Percentiles rank a stretch among this genome's conserved stretches.
Evolutionary conservation across 257 asterid genomes (phyloP).

Genomic region (Verbena officinalis): DNA sequence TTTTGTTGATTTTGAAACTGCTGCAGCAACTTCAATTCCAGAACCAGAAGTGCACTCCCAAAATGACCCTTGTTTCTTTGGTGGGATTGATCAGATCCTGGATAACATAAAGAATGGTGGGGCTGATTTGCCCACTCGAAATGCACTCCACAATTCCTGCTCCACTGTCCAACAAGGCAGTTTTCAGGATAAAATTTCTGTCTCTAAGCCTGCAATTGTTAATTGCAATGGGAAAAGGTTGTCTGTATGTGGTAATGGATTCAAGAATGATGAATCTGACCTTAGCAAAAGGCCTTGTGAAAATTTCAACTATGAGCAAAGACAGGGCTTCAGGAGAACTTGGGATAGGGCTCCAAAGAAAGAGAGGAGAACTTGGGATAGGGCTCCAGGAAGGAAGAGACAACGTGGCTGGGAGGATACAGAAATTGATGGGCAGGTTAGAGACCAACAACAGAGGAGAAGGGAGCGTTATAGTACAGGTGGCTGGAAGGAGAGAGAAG

Average conservation of each 20-base stretch:
- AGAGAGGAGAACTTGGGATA: conserved; percentile 62
- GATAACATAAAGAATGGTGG: conserved; percentile 60
- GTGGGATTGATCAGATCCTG: conserved; percentile 75
- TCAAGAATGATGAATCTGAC: conserved; percentile 31
- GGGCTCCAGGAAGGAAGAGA: conserved; percentile 66
- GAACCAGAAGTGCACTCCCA: conserved; percentile 26
- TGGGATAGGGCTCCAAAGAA: conserved; percentile 58
- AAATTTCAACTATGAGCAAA: conserved; percentile 33
- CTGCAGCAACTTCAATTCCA: conserved; percentile 10
- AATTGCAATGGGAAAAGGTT: conserved; percentile 36
- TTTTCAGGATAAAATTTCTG: conserved; percentile 23
- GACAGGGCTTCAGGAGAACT: conserved; percentile 47
- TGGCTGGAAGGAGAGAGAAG: conserved; percentile 67
- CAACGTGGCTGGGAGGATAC: conserved; percentile 55
- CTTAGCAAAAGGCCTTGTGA: conserved; percentile 39
- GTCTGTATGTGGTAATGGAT: conserved; percentile 27
- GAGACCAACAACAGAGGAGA: conserved; percentile 64
- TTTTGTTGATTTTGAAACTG: conserved; percentile 54
- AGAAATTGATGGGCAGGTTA: conserved; percentile 54
- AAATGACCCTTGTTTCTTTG: conserved; percentile 61
- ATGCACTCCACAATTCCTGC: conserved; percentile 28
- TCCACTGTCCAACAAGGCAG: conserved; percentile 22
- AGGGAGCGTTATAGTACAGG: conserved; percentile 53
- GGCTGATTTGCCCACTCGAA: conserved; percentile 31
- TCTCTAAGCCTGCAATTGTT: conserved; percentile 24